Percentiles rank a stretch among this genome's conserved stretches.
Evolutionary conservation across 805 yeast genomes (phyloP).

Genomic region (Kodamaea neixiangensis): DNA sequence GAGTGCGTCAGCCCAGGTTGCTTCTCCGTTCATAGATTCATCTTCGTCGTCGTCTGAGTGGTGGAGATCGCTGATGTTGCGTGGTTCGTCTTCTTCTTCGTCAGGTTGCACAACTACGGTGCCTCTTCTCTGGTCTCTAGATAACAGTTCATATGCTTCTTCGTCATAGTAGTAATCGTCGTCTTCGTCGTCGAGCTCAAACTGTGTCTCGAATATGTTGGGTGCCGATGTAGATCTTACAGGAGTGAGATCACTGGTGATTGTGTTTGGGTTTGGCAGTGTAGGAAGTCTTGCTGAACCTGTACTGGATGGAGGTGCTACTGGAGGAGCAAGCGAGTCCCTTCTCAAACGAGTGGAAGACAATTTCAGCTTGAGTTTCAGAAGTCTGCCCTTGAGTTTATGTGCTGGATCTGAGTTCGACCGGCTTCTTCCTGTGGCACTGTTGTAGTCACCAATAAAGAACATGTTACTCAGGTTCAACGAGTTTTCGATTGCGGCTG

Average conservation of each 20-base stretch:
- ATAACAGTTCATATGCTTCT: constrained; percentile 13
- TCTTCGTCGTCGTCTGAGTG: constrained; percentile 33
- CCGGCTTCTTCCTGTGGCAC: background rate
- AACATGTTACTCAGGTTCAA: constrained; percentile 6
- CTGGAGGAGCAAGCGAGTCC: constrained; percentile 1
- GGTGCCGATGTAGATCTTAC: constrained; percentile 5
- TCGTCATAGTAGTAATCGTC: constrained; percentile 16
- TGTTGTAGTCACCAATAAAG: constrained; percentile 3
- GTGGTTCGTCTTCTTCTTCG: constrained; percentile 22
- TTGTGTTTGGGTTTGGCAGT: background rate
- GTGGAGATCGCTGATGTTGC: constrained; percentile 28
- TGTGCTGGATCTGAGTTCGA: constrained; percentile 24
- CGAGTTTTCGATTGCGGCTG: constrained; percentile 9
- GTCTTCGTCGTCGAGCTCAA: constrained; percentile 12
- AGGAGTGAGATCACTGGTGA: background rate
- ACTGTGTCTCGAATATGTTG: constrained; percentile 2
- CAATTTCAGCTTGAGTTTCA: constrained; percentile 24
- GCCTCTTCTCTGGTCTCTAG: constrained; percentile 5
- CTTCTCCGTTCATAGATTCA: constrained; percentile 14
- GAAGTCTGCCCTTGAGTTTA: constrained; percentile 21
- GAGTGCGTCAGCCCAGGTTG: constrained; percentile 1
- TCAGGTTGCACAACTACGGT: constrained; percentile 1
- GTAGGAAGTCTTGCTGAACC: constrained; percentile 1
- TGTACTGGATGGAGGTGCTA: constrained; percentile 1
- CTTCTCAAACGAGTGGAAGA: constrained; percentile 5